Evolutionary conservation across 129 eudicot species (phyloP).

Genomic region (Centaurea solstitialis): DNA sequence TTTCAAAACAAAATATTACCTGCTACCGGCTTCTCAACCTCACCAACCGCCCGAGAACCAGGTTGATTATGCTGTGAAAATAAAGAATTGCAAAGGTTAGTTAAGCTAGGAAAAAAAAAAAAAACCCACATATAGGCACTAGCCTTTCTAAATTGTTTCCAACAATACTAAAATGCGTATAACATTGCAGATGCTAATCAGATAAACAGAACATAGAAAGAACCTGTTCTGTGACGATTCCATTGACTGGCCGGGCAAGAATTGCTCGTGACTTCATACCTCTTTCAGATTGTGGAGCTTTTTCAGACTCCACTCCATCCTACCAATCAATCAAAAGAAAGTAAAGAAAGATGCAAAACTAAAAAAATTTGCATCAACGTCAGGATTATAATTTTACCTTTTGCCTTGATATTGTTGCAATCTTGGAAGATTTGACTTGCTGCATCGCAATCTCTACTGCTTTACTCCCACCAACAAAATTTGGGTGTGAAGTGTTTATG

Average conservation of each 20-base stretch:
- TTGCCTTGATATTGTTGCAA: conserved; percentile 53
- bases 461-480: conserved; percentile 95
- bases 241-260: conserved; percentile 74
- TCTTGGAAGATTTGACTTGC: conserved; percentile 59
- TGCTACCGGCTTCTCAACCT: conserved; percentile 59
- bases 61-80: conserved; percentile 30
- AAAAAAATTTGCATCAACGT: not conserved
- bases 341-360: conserved; percentile 4
- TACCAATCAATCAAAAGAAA: conserved; percentile 25
- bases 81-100: not conserved
- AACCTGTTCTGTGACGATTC: conserved; percentile 84
- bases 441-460: conserved; percentile 82
- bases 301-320: conserved; percentile 80
- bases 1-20: conserved; percentile 43
- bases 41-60: conserved; percentile 68
- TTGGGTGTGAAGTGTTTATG: conserved; percentile 94
- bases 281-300: conserved; percentile 71
- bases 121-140: not conserved
- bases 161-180: conserved; percentile 3
- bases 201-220: conserved; percentile 2
- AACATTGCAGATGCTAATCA: conserved; percentile 3
- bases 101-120: not conserved
- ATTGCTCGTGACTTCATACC: conserved; percentile 75
- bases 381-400: conserved; percentile 46
- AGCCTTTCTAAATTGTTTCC: not conserved